A percentile compares a stretch with the other conserved stretches of the same genome.
These are phyloP conservation scores for Glaciozyma martinii DNA, from an alignment of 768 basidiomycete genomes.

Conservation along the genomic window DNA sequence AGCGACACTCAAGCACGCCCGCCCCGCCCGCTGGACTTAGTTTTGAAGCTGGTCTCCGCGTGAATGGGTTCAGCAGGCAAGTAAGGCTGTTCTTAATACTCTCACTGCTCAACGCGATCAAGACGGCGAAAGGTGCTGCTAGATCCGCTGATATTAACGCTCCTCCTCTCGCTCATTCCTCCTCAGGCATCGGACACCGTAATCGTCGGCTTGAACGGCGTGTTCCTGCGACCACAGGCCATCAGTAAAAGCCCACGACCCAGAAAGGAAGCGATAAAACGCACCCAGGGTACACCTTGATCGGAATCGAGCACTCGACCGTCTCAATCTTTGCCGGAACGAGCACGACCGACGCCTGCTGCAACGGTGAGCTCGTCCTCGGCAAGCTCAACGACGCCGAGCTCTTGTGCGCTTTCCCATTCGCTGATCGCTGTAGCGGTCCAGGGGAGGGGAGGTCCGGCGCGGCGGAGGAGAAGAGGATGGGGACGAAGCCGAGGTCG, in stretches of 20 bases:
- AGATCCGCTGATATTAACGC: not conserved
- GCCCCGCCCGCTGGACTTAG: too few species aligned
- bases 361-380: conserved; percentile 9
- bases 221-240: conserved; percentile 13
- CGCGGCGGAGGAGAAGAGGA: conserved; percentile 30
- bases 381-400: conserved; percentile 8
- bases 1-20: too few species aligned
- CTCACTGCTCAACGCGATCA: too few species aligned
- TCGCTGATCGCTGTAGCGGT: conserved; percentile 23
- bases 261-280: not conserved
- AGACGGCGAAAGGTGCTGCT: not conserved
- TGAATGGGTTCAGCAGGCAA: too few species aligned
- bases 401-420: conserved; percentile 12
- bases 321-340: conserved; percentile 58
- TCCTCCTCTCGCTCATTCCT: not conserved
- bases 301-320: conserved; percentile 88
- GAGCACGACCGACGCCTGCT: conserved; percentile 29
- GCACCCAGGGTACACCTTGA: conserved; percentile 69
- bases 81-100: too few species aligned
- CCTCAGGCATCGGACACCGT: conserved; percentile 22
- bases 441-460: conserved; percentile 20
- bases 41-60: too few species aligned
- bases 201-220: conserved; percentile 26
- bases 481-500: conserved; percentile 34
- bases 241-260: not conserved